Evolutionary conservation across 2,329 filamentous ascomycete species (phyloP).

Genomic region (Curvularia verruculosa): DNA sequence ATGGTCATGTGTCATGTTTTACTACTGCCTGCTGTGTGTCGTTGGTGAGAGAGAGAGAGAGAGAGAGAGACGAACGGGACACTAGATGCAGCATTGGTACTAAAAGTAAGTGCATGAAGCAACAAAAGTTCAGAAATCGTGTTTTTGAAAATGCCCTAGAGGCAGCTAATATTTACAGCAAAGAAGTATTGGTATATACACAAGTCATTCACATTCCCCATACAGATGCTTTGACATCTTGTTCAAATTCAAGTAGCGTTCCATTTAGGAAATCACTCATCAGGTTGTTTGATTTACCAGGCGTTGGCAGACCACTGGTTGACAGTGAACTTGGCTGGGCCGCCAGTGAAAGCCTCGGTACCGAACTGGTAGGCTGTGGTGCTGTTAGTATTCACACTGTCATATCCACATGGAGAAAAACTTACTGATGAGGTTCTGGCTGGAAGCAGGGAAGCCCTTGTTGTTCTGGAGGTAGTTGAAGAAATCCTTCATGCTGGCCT

Average conservation of each 20-base stretch:
- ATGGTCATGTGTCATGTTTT: no score
- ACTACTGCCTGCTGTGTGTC: neutral
- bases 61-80: neutral
- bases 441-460: slow-evolving; percentile 50
- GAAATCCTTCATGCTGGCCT: slow-evolving; percentile 63
- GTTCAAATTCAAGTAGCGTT: neutral
- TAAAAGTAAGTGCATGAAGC: neutral
- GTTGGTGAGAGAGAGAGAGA: no score
- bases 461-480: slow-evolving; percentile 60
- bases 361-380: slow-evolving; percentile 28
- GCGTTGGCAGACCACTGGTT: slow-evolving; percentile 22
- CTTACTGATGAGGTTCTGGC: slow-evolving; percentile 34
- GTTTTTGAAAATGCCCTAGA: neutral
- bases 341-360: slow-evolving; percentile 34
- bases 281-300: neutral
- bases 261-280: neutral
- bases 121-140: neutral
- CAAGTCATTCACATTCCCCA: neutral
- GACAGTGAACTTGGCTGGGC: slow-evolving; percentile 30
- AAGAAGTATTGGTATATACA: neutral
- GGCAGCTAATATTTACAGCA: neutral
- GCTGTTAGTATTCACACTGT: slow-evolving; percentile 3
- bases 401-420: neutral
- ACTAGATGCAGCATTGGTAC: neutral
- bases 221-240: neutral